Base-by-base conservation (phyloP, 2,329 filamentous ascomycete species). In the Ascochyta koolunga region DNA sequence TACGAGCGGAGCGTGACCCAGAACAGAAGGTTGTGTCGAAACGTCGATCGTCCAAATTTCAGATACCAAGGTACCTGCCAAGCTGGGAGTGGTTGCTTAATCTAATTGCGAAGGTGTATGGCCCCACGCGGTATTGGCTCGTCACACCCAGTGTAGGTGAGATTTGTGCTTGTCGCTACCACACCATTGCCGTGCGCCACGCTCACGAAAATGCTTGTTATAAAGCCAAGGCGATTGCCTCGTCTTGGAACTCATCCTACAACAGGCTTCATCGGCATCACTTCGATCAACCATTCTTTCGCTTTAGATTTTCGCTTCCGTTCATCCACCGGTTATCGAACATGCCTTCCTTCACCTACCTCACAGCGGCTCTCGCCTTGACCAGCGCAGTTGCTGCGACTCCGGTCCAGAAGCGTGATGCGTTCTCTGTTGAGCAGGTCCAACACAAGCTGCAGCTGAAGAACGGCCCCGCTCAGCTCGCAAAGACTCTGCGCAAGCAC, bases 401-500 rank as follows among this genome's bases (percentile, higher is more conserved):
- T 10, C 72, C 72, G 4, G 63, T 75, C 42, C 63, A 56, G 54
- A 71, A 69, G 61, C 66, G 65, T 16, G 57, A 58, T 24, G 40
- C 62, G 10, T 76, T 74, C 59, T 62, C 67, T 7, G 42, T 74
- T 16, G 22, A 64, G 31, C 72, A 75, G 53, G 69, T 74, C 45
- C 54, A 65, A 48, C 65, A 63, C 43, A 60, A 58, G 44, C 59
- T 59, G 15, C 66, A 64, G 56, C 48, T 68, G 60, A 77, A 75
- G 66, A 76, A 70, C 56, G 77, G 77, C 27, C 70, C 77, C 1
- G 56, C 61, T 7, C 64, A 70, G 29, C 68, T 76, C 46, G 66
- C 72, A 49, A 77, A 77, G 69, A 72, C 74, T 1, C 74, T 77
- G 52, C 61, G 69, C 55, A 80, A 79, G 67, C 70, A 64, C 52